Percentiles rank a stretch among this genome's conserved stretches.
These are phyloP conservation scores for Astragalus membranaceus DNA, from an alignment of 306 rosid species.

Conservation along the genomic window DNA sequence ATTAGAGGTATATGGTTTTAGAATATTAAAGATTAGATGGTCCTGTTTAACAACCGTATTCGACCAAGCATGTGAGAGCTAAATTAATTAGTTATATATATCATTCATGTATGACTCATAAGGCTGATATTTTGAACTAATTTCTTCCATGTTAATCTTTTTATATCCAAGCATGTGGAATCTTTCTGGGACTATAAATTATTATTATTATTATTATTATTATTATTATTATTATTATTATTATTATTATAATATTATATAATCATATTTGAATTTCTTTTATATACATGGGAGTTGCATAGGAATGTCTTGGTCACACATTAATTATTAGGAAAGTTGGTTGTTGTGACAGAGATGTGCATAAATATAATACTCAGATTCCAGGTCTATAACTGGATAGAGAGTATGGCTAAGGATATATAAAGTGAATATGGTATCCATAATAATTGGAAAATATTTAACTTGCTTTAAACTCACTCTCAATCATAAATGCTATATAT, in stretches of 20 bases:
- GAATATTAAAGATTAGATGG: not conserved
- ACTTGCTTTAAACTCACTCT: not conserved
- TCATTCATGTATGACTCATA: not conserved
- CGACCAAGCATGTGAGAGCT: slow-evolving; percentile 35
- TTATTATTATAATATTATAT: not conserved
- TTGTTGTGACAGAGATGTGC: not conserved
- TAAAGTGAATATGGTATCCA: not conserved
- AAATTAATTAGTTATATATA: not conserved
- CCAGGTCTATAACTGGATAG: not conserved
- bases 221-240: not conserved
- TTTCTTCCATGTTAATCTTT: not conserved
- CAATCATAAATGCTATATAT: not conserved
- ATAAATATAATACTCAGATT: not conserved
- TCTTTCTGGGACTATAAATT: not conserved
- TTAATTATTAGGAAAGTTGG: not conserved
- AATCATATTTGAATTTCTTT: not conserved
- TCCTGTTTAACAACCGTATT: slow-evolving; percentile 26
- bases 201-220: not conserved
- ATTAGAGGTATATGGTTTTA: not conserved
- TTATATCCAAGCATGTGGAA: not conserved
- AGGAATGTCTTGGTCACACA: slow-evolving; percentile 10
- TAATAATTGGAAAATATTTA: not conserved
- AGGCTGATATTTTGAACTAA: not conserved
- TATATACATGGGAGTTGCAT: not conserved
- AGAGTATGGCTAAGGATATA: not conserved